Conservation (phyloP, 176 grass and related monocot genomes). For the Zizania latifolia region DNA sequence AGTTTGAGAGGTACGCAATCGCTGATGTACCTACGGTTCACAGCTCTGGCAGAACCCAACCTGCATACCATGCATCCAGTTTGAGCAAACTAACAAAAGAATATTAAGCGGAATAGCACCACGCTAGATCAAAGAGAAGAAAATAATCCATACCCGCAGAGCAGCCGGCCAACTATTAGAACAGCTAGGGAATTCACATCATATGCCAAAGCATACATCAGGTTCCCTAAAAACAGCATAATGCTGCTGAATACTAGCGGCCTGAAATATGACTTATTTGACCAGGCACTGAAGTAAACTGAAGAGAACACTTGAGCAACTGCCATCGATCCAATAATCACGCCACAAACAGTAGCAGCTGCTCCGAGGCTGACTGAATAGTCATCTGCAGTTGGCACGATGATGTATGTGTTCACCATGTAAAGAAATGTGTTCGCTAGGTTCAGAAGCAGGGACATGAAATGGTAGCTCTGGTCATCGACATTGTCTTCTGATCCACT, state of each 20-base stretch:
- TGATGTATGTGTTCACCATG: constrained; percentile 97
- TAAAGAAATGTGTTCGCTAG: constrained; percentile 80
- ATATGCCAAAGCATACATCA: constrained; percentile 82
- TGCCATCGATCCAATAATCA: constrained; percentile 95
- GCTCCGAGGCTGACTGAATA: constrained; percentile 93
- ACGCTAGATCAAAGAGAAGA: neutral
- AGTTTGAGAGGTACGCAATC: constrained; percentile 87
- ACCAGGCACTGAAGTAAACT: constrained; percentile 98
- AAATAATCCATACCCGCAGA: constrained; percentile 65
- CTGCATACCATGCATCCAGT: constrained; percentile 36
- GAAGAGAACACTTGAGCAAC: constrained; percentile 97
- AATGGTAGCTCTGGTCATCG: constrained; percentile 67
- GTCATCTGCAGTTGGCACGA: constrained; percentile 89
- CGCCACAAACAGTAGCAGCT: constrained; percentile 88
- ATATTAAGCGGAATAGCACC: neutral
- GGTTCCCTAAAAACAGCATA: constrained; percentile 69
- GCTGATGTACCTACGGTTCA: constrained; percentile 94
- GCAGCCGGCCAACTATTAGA: constrained; percentile 67
- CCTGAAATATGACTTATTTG: constrained; percentile 84
- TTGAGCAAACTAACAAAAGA: neutral
- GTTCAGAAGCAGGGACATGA: constrained; percentile 74
- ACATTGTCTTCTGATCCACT: constrained; percentile 42
- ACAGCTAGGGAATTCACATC: constrained; percentile 65
- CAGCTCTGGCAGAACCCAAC: constrained; percentile 82
- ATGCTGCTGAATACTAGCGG: constrained; percentile 93